Conservation (phyloP, 1,284 basidiomycete species). For the Malassezia furfur region DNA sequence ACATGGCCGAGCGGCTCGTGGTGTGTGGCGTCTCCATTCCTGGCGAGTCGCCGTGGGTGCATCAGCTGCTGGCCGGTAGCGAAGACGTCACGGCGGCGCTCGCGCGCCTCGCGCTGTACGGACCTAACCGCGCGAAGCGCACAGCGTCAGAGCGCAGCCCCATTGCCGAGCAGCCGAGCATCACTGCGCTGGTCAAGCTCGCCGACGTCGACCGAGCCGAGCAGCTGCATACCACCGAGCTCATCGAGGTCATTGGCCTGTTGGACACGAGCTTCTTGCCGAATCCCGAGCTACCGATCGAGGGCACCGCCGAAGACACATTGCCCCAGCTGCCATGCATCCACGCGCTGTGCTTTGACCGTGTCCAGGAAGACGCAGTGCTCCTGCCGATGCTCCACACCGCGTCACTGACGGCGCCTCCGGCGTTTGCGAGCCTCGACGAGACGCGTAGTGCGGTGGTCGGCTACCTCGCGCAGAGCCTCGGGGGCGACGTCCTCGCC, state of each 20-base stretch:
- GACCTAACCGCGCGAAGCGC: not conserved
- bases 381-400: not conserved
- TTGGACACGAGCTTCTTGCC: constrained; percentile 25
- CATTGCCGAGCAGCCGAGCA: constrained; percentile 1
- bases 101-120: not conserved
- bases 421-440: not conserved
- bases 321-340: constrained; percentile 25
- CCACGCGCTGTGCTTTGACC: constrained; percentile 26
- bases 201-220: constrained; percentile 37
- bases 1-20: constrained; percentile 10
- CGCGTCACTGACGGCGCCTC: not conserved
- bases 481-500: constrained; percentile 49
- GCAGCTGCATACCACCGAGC: constrained; percentile 33
- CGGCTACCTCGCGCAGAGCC: constrained; percentile 21
- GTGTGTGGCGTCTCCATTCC: constrained; percentile 5
- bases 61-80: not conserved
- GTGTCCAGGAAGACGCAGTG: not conserved
- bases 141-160: not conserved
- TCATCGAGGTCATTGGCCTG: constrained; percentile 40
- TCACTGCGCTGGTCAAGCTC: constrained; percentile 17
- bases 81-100: not conserved
- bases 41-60: constrained; percentile 10
- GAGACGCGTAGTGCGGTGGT: constrained; percentile 19
- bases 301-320: not conserved
- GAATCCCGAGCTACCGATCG: constrained; percentile 25